phyloP scores from a whole-genome alignment of 495 filamentous ascomycete species.

The Pyrenula aspistea region DNA sequence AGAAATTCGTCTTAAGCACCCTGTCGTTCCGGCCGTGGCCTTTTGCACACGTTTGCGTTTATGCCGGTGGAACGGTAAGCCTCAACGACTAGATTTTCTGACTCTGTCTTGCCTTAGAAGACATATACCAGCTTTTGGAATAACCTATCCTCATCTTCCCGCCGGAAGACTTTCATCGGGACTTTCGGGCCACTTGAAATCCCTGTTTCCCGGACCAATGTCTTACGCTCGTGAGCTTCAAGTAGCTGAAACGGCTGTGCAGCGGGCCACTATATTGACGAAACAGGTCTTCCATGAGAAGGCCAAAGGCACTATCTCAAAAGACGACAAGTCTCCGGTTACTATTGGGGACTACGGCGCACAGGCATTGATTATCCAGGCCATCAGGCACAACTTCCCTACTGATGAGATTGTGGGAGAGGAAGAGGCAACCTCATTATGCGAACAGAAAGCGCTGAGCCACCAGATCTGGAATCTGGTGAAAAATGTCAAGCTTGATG shows the following conservation, averaged over 20 bases:
- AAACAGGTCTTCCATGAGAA: conserved; percentile 86
- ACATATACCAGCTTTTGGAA: too few species aligned
- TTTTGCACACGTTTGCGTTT: neutral
- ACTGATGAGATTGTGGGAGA: conserved; percentile 86
- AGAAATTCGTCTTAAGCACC: too few species aligned
- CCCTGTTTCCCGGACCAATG: conserved; percentile 27
- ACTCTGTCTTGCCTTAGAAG: too few species aligned
- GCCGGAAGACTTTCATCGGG: too few species aligned
- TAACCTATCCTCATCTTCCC: too few species aligned
- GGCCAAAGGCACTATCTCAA: conserved; percentile 85
- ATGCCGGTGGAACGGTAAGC: neutral
- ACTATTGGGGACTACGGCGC: conserved; percentile 97
- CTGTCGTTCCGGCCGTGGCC: too few species aligned
- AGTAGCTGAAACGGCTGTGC: conserved; percentile 82
- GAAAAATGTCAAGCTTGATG: conserved; percentile 55
- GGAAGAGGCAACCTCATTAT: conserved; percentile 74
- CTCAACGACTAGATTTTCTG: too few species aligned
- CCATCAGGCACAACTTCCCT: conserved; percentile 81
- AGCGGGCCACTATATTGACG: conserved; percentile 77
- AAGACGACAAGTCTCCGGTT: conserved; percentile 90
- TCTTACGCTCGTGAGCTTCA: conserved; percentile 70
- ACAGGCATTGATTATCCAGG: conserved; percentile 87
- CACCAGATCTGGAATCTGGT: conserved; percentile 77
- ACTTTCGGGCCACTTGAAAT: too few species aligned
- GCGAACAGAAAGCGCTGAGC: conserved; percentile 50